Evolutionary conservation across 1,284 basidiomycete genomes (phyloP), one percentile per base, ranked within the genome.

Genomic region (Agaricales sp.): DNA sequence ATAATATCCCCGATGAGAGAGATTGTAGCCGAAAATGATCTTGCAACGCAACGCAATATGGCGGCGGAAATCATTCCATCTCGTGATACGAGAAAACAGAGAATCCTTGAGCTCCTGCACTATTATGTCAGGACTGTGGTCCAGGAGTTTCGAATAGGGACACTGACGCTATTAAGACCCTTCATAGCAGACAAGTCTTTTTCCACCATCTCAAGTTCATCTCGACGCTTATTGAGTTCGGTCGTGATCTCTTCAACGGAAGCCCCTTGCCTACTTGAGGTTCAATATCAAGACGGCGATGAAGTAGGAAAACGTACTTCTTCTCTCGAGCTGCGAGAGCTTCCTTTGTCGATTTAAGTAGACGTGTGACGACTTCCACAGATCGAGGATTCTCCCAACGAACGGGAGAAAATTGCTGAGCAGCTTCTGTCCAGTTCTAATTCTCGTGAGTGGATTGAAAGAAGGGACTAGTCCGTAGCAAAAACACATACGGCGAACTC

Each of bases 11-110:
- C 96, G 88, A 52, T 85, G 79, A 19, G 80, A 79, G 16, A 97
- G 80, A 63, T 95, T 83, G 58, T 77, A 80, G 18, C 80, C 75
- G 70, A 98, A 98, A 43, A 84, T 79, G 44, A 82, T 69, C 59
- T 88, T 90, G 64, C 91, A 92, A 3, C 92, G 82, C 20, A 91
- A 70, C 8, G 92, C 84, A 53, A 93, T 92, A 57, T 88, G 84
- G 6, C 79, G 74, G 47, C 94, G 81, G 70, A 96, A 94, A 48
- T 86, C 80, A 51, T 86, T 77, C 95, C 95, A 99, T 55, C 80
- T 80, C 11, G 69, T 61, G 50, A 85, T 64, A 20, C 94, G 88
- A 12, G 72, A 59, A 14, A 72, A 62, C 44, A 92, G 69, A 0
- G 91, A 87, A 3, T 69, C 61, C 55, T 74, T 77, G 43, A 92